These are phyloP conservation scores for Immersiella caudata DNA, from an alignment of 495 filamentous ascomycete genomes.

Conservation along the genomic window DNA sequence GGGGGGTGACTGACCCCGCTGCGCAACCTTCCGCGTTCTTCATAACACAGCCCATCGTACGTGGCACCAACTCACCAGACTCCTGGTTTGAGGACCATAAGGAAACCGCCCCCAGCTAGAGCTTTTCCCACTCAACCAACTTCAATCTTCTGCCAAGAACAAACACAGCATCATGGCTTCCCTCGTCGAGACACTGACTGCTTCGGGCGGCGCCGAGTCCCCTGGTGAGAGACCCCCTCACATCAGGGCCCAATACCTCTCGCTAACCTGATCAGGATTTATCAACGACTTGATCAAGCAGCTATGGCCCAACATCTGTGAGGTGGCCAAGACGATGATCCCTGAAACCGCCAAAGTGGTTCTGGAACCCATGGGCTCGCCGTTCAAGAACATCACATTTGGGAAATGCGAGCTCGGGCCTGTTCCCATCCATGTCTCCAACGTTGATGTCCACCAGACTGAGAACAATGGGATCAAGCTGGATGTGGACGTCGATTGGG, in stretches of 20 bases:
- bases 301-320: constrained; percentile 49
- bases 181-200: constrained; percentile 29
- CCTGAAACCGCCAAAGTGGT: constrained; percentile 46
- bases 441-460: constrained; percentile 45
- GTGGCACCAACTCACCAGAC: background rate
- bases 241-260: background rate
- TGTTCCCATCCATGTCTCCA: constrained; percentile 40
- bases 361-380: constrained; percentile 44
- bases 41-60: background rate
- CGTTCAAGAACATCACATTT: constrained; percentile 42
- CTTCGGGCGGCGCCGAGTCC: constrained; percentile 30
- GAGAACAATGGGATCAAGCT: constrained; percentile 45
- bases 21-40: background rate
- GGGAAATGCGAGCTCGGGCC: constrained; percentile 45
- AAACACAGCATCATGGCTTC: constrained; percentile 28
- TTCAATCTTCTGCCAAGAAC: background rate
- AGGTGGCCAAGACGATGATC: constrained; percentile 40
- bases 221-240: constrained; percentile 21
- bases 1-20: background rate
- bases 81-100: background rate
- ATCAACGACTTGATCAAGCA: constrained; percentile 49
- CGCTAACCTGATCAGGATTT: constrained; percentile 32
- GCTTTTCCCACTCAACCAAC: background rate
- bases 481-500: constrained; percentile 48
- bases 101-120: background rate